Evolutionary conservation across 805 yeast genomes (phyloP), one percentile per base, ranked within the genome.

Genomic region (Ogataea salicorniae): DNA sequence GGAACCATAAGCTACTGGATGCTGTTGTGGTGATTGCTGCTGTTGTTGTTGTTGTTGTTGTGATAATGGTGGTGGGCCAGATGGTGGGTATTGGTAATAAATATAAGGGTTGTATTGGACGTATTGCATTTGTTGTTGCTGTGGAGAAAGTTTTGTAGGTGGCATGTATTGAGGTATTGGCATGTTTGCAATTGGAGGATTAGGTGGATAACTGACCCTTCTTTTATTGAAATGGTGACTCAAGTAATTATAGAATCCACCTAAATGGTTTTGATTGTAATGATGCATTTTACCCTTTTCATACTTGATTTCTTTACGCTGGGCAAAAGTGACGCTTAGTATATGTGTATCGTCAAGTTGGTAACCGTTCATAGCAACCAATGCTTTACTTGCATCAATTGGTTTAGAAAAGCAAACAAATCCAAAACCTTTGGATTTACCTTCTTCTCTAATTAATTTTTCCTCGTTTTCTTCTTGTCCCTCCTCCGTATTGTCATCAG

Each of bases 401-500:
- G 86, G 83, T 52, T 69, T 70, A 57, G 79, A 81, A 61, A 76
- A 87, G 66, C 89, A 85, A 46, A 87, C 87, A 69, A 87, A 87
- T 40, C 94, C 95, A 61, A 84, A 87, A 18, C 94, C 91, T 61
- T 81, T 79, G 20, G 92, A 84, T 49, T 71, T 71, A 2, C 62
- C 61, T 31, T 55, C 51, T 36, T 45, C 43, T 7, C 33, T 46
- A 5, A 20, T 7, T 37, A 35, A 9, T 26, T 14, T 46, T 6
- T 46, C 53, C 17, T 26, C 33, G 14, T 36, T 41, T 18, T 46
- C 18, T 15, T 41, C 45, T 29, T 51, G 43, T 26, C 23, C 20
- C 17, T 40, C 31, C 39, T 20, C n/a, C 14, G 9, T 4, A 23
- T 40, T 9, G 14, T 26, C 13, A n/a, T 16, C 20, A 33, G 34